phyloP scores from a whole-genome alignment of 192 early-diverging fungal species.

The Coemansia sp. region DNA sequence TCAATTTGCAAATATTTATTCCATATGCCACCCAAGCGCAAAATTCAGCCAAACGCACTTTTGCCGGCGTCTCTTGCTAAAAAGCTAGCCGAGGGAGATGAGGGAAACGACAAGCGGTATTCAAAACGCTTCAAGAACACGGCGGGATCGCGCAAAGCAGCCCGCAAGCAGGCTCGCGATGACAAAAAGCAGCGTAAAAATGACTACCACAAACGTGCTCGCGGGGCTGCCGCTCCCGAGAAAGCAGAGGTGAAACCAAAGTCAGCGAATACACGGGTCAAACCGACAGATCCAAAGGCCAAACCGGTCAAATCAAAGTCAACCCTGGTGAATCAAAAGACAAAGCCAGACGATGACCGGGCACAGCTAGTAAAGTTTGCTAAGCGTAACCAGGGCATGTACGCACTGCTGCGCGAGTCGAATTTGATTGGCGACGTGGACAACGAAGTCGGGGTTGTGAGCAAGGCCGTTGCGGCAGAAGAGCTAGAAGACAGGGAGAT shows the following conservation, averaged over 20 bases:
- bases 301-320: not conserved
- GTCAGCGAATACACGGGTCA: constrained; percentile 7
- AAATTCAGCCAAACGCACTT: constrained; percentile 35
- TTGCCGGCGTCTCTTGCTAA: constrained; percentile 26
- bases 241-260: not conserved
- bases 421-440: constrained; percentile 48
- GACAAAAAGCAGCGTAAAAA: constrained; percentile 54
- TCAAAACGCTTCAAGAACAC: constrained; percentile 41
- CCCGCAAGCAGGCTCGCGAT: constrained; percentile 52
- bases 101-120: constrained; percentile 27
- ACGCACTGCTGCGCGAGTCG: constrained; percentile 47
- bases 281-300: not conserved
- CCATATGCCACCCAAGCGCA: constrained; percentile 41
- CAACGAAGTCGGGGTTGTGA: constrained; percentile 29
- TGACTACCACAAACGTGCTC: constrained; percentile 22
- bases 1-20: not conserved
- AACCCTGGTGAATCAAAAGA: constrained; percentile 3
- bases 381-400: constrained; percentile 55
- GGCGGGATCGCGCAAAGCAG: constrained; percentile 35
- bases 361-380: constrained; percentile 53
- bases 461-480: constrained; percentile 13
- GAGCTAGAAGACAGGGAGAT: constrained; percentile 55
- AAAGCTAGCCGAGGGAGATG: constrained; percentile 14
- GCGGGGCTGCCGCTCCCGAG: constrained; percentile 9
- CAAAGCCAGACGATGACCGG: constrained; percentile 25